Evolutionary conservation across 2,329 filamentous ascomycete genomes (phyloP).

Genomic region (Neofusicoccum laricinum): DNA sequence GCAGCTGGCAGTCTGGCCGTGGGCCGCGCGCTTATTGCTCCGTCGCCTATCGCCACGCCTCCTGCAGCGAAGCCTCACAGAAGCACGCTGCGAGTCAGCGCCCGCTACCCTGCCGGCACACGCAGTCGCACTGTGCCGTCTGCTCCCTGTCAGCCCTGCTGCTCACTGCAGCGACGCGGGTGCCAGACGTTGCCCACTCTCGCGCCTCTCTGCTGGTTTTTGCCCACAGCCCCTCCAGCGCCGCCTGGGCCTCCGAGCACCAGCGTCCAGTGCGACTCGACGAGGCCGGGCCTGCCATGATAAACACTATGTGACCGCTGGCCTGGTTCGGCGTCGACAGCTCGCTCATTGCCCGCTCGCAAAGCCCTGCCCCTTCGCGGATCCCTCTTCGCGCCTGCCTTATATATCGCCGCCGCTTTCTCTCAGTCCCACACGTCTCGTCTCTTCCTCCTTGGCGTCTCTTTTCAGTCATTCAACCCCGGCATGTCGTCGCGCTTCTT

Average conservation of each 20-base stretch:
- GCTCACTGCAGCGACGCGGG: constrained; percentile 11
- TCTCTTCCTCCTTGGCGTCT: background rate
- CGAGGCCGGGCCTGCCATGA: constrained; percentile 2
- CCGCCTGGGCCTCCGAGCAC: constrained; percentile 3
- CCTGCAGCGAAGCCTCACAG: constrained; percentile 6
- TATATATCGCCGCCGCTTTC: background rate
- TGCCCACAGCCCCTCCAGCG: constrained; percentile 3
- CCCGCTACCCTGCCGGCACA: background rate
- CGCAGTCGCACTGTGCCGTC: constrained; percentile 5
- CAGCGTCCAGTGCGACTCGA: constrained; percentile 12
- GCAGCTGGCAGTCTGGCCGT: too few species aligned
- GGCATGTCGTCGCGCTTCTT: constrained; percentile 40
- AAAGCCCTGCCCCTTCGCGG: constrained; percentile 3
- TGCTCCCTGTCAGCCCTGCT: constrained; percentile 13
- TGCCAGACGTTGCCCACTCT: constrained; percentile 13
- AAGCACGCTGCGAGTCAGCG: constrained; percentile 10
- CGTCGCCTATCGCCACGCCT: background rate
- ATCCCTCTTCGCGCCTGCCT: constrained; percentile 3
- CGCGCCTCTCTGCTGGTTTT: constrained; percentile 2
- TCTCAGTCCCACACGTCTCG: background rate
- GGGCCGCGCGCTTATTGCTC: background rate
- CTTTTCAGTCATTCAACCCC: background rate
- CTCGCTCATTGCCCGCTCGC: background rate
- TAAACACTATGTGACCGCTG: constrained; percentile 14
- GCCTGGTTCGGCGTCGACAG: constrained; percentile 10